These are phyloP conservation scores for Citrus sp. DNA, from an alignment of 345 rosid genomes.

Conservation along the genomic window DNA sequence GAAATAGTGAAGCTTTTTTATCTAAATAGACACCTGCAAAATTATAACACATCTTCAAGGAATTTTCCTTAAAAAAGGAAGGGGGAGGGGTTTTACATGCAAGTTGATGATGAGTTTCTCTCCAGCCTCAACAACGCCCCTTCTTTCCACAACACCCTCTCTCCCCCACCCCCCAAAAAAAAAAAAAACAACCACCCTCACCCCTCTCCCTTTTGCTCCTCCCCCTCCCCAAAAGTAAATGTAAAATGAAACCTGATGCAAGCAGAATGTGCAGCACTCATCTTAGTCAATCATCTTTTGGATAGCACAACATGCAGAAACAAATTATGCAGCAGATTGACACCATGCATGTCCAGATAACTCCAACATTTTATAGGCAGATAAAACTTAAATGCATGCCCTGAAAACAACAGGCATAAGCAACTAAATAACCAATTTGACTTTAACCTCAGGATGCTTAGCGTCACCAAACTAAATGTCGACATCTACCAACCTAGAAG, in stretches of 20 bases:
- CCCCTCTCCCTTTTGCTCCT: too few species aligned
- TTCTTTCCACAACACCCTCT: too few species aligned
- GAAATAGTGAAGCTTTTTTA: not conserved
- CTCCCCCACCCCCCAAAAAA: too few species aligned
- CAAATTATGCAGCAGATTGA: not conserved
- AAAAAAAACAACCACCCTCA: too few species aligned
- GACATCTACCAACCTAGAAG: not conserved
- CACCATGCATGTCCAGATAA: not conserved
- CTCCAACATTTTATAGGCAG: not conserved
- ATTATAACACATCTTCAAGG: not conserved
- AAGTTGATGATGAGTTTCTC: not conserved
- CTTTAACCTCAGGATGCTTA: not conserved
- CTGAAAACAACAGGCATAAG: not conserved
- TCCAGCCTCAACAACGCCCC: not conserved
- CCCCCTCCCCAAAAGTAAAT: not conserved
- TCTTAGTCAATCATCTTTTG: constrained; percentile 1
- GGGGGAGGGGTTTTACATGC: not conserved
- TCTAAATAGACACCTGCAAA: not conserved
- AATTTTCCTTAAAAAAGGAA: not conserved
- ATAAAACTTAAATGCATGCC: not conserved
- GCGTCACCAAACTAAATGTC: not conserved
- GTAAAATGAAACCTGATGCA: not conserved
- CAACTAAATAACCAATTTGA: not conserved
- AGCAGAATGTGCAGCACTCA: not conserved
- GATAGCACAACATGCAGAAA: not conserved